Evolutionary conservation across 768 basidiomycete species (phyloP).

Genomic region (Harrya chromipes): DNA sequence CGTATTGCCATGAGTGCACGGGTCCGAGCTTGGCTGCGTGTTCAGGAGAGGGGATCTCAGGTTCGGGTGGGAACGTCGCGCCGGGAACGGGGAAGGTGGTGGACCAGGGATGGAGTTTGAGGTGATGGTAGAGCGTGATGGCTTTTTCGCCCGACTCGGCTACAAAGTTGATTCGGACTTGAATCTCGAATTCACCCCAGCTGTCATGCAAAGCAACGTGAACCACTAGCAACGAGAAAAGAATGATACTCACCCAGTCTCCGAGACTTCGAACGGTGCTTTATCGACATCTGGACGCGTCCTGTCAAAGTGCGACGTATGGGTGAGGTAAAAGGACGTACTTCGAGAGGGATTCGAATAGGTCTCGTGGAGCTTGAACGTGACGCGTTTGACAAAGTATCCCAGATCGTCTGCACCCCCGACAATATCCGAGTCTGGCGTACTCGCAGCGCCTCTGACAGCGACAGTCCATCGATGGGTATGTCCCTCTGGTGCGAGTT

Average conservation of each 20-base stretch:
- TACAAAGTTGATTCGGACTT: slow-evolving; percentile 87
- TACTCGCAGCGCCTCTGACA: slow-evolving; percentile 81
- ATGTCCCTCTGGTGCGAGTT: slow-evolving; percentile 60
- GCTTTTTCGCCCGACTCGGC: slow-evolving; percentile 90
- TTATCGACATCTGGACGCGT: slow-evolving; percentile 72
- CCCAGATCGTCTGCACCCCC: slow-evolving; percentile 89
- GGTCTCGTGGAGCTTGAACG: slow-evolving; percentile 97
- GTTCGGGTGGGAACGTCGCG: slow-evolving; percentile 39
- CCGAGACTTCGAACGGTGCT: slow-evolving; percentile 91
- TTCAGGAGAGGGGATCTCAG: slow-evolving; percentile 66
- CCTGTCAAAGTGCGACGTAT: background rate
- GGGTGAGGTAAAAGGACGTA: slow-evolving; percentile 36
- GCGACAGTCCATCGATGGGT: slow-evolving; percentile 98
- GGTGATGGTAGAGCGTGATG: slow-evolving; percentile 83
- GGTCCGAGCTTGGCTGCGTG: slow-evolving; percentile 66
- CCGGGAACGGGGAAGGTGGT: slow-evolving; percentile 30
- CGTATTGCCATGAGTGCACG: slow-evolving; percentile 98
- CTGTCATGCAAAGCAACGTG: slow-evolving; percentile 32
- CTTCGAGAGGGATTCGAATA: slow-evolving; percentile 89
- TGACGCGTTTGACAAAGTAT: slow-evolving; percentile 93
- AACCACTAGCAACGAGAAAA: background rate
- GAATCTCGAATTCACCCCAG: slow-evolving; percentile 99
- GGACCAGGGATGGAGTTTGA: slow-evolving; percentile 93
- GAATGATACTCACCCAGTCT: slow-evolving; percentile 69
- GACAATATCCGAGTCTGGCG: slow-evolving; percentile 68